These are phyloP conservation scores for Cyberlindnera suaveolens DNA, from an alignment of 805 yeast genomes.

Conservation along the genomic window DNA sequence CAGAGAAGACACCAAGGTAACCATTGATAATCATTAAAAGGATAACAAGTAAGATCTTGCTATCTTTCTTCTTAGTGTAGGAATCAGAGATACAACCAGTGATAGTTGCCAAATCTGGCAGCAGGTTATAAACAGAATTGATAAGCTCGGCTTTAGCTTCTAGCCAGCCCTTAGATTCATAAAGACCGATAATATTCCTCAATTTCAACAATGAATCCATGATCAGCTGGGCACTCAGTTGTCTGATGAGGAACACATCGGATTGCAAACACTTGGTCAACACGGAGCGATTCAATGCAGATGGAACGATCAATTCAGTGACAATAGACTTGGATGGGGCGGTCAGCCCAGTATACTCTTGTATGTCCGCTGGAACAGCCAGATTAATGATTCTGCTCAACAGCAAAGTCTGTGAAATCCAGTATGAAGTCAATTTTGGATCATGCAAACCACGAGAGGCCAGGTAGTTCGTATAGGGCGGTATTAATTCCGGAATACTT, in stretches of 20 bases:
- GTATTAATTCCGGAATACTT: constrained; percentile 60
- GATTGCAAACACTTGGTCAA: constrained; percentile 53
- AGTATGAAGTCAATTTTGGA: constrained; percentile 74
- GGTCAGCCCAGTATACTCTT: constrained; percentile 17
- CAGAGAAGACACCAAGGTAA: constrained; percentile 34
- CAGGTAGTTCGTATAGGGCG: constrained; percentile 58
- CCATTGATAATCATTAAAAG: constrained; percentile 37
- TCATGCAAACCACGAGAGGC: constrained; percentile 67
- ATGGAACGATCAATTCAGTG: constrained; percentile 56
- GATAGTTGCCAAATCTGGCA: constrained; percentile 49
- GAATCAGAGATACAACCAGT: constrained; percentile 38
- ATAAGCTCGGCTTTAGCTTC: constrained; percentile 29
- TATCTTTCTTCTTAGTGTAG: constrained; percentile 29
- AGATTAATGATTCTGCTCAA: constrained; percentile 53
- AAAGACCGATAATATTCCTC: constrained; percentile 31
- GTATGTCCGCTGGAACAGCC: constrained; percentile 42
- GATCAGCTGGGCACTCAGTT: constrained; percentile 57
- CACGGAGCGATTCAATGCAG: constrained; percentile 51
- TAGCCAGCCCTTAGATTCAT: constrained; percentile 35
- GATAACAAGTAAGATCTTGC: constrained; percentile 43
- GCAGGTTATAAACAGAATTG: constrained; percentile 25
- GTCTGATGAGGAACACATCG: constrained; percentile 48
- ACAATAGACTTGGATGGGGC: constrained; percentile 33
- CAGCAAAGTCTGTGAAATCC: constrained; percentile 69
- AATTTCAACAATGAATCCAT: constrained; percentile 49